phyloP scores from a whole-genome alignment of 257 asterid genomes.

The Solanum ahanhuiri region DNA sequence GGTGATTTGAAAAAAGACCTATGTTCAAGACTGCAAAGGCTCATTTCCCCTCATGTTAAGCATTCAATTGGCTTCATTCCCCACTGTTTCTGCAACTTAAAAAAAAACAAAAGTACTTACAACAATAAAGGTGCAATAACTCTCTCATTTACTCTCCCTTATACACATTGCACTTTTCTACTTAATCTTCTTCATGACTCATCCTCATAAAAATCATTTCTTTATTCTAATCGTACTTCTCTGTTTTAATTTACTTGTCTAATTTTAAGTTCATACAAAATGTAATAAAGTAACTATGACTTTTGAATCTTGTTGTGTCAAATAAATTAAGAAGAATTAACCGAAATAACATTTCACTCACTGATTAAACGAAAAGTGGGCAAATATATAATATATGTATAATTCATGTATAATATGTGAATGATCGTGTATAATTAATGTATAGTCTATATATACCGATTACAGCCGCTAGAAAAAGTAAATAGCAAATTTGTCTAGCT shows the following conservation, averaged over 20 bases:
- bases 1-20: neutral
- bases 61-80: constrained; percentile 31
- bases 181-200: constrained; percentile 22
- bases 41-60: constrained; percentile 25
- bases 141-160: constrained; percentile 10
- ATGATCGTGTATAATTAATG: neutral
- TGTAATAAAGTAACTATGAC: neutral
- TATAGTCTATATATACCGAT: neutral
- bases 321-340: neutral
- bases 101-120: neutral
- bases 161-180: neutral
- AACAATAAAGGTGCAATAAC: neutral
- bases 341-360: rapidly evolving
- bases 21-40: constrained; percentile 13
- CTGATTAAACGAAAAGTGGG: too few species aligned
- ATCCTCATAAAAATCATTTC: neutral
- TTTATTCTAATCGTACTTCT: neutral
- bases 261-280: neutral
- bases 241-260: neutral
- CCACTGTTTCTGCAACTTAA: constrained; percentile 5
- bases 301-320: neutral
- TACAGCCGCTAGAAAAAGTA: neutral
- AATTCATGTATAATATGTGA: neutral
- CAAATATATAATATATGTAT: neutral
- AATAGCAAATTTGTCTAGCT: neutral